Conservation (phyloP, 495 filamentous ascomycete species). For the Endocarpon pusillum region DNA sequence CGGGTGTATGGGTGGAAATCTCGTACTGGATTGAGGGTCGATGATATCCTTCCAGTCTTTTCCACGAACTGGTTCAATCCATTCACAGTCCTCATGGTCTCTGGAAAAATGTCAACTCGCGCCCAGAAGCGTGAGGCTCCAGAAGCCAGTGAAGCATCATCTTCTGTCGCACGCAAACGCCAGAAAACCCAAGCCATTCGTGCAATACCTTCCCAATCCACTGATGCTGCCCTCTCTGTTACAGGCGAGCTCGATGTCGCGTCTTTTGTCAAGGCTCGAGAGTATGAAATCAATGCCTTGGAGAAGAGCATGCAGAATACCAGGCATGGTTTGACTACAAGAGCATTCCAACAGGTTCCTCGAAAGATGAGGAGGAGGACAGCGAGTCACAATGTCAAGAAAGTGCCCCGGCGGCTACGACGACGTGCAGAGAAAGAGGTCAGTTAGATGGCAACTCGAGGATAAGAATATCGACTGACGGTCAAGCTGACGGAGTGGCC, state of each 20-base stretch:
- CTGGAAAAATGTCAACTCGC: no score
- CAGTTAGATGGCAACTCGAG: slow-evolving; percentile 6
- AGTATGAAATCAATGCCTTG: slow-evolving; percentile 77
- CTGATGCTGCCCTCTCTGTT: slow-evolving; percentile 49
- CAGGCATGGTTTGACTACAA: slow-evolving; percentile 44
- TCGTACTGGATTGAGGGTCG: no score
- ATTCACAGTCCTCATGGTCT: no score
- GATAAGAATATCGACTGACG: neutral
- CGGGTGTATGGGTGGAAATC: no score
- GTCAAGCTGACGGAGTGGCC: neutral
- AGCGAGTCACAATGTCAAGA: slow-evolving; percentile 86
- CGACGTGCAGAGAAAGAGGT: slow-evolving; percentile 56
- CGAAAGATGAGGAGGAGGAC: slow-evolving; percentile 69
- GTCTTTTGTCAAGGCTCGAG: slow-evolving; percentile 63
- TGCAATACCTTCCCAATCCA: slow-evolving; percentile 51
- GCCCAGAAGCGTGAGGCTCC: no score
- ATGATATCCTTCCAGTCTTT: no score
- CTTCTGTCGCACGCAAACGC: slow-evolving; percentile 35
- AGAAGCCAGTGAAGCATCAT: no score
- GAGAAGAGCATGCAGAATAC: slow-evolving; percentile 60
- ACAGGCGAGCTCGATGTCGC: slow-evolving; percentile 66
- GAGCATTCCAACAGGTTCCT: slow-evolving; percentile 84
- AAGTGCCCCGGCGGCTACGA: slow-evolving; percentile 66
- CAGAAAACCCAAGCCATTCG: slow-evolving; percentile 51
- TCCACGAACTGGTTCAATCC: no score